Conservation (phyloP, 352 stramenopile genomes). For the Pilasporangium apinafurcum region DNA sequence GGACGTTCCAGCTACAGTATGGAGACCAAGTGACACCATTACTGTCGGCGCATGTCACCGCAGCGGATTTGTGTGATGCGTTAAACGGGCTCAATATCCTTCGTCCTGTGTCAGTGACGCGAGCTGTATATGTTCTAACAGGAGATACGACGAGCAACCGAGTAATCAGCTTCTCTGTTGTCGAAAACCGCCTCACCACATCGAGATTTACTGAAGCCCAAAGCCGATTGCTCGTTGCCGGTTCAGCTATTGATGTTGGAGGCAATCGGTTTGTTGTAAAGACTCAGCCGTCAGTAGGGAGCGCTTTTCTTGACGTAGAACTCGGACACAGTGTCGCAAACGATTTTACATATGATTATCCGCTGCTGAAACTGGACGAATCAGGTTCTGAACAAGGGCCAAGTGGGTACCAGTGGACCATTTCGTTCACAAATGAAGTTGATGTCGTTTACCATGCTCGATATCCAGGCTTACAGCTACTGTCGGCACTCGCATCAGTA, state of each 20-base stretch:
- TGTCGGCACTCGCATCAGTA: conserved; percentile 44
- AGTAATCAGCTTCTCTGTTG: conserved; percentile 25
- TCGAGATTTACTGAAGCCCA: conserved; percentile 27
- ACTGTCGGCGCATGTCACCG: conserved; percentile 46
- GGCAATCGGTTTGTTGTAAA: conserved; percentile 27
- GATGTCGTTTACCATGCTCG: conserved; percentile 17
- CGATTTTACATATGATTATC: conserved; percentile 18
- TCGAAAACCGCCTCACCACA: conserved; percentile 33
- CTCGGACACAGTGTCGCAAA: conserved; percentile 15
- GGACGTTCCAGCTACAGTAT: conserved; percentile 67
- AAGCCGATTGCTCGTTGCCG: conserved; percentile 22
- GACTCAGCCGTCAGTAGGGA: conserved; percentile 25
- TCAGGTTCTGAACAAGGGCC: conserved; percentile 28
- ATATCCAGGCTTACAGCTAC: conserved; percentile 43
- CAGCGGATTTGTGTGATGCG: conserved; percentile 18
- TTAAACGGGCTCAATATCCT: conserved; percentile 40
- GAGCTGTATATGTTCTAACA: conserved; percentile 38
- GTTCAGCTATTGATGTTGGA: conserved; percentile 27
- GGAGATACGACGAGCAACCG: conserved; percentile 20
- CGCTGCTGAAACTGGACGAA: conserved; percentile 33
- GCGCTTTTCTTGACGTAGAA: conserved; percentile 35
- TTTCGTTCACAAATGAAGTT: conserved; percentile 54
- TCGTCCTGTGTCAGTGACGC: conserved; percentile 39
- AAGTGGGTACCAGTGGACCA: conserved; percentile 61
- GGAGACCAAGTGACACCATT: conserved; percentile 36